Conservation (phyloP, 2,329 filamentous ascomycete genomes). For the Colletotrichum viniferum region DNA sequence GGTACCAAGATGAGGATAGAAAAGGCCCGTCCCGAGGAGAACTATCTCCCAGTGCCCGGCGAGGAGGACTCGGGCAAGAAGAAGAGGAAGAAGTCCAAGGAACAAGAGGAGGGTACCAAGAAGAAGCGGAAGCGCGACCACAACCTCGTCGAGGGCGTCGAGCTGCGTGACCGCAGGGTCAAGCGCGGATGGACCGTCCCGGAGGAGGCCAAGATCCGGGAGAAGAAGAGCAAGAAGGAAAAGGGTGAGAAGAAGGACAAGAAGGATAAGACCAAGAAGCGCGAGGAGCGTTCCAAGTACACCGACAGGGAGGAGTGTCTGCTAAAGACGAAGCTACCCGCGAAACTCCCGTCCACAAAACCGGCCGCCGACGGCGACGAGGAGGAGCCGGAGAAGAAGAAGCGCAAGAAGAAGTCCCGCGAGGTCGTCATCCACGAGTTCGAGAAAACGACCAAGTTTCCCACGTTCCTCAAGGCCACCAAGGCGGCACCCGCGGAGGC, state of each 20-base stretch:
- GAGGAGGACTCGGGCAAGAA: constrained; percentile 40
- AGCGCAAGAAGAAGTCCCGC: constrained; percentile 64
- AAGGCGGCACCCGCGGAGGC: constrained; percentile 46
- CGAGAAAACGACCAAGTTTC: constrained; percentile 80
- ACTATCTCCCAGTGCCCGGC: constrained; percentile 40
- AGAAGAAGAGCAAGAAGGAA: constrained; percentile 48
- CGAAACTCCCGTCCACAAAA: constrained; percentile 38
- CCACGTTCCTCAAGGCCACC: constrained; percentile 75
- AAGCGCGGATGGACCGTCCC: constrained; percentile 90
- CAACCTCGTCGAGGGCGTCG: constrained; percentile 67
- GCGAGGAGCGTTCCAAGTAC: constrained; percentile 74
- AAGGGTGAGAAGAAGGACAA: constrained; percentile 49
- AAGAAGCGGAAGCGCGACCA: constrained; percentile 60
- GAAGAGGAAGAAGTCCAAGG: constrained; percentile 45
- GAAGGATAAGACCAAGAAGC: constrained; percentile 61
- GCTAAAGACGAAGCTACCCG: constrained; percentile 78
- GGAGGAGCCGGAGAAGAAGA: constrained; percentile 48
- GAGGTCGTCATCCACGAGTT: constrained; percentile 87
- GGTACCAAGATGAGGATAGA: constrained; percentile 87
- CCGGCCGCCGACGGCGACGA: constrained; percentile 43
- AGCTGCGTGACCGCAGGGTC: constrained; percentile 76
- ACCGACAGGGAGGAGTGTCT: constrained; percentile 81
- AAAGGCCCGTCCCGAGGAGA: constrained; percentile 71
- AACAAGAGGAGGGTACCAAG: constrained; percentile 25
- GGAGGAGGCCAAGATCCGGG: constrained; percentile 50